phyloP scores from a whole-genome alignment of 768 basidiomycete species.

The Lactarius vividus region DNA sequence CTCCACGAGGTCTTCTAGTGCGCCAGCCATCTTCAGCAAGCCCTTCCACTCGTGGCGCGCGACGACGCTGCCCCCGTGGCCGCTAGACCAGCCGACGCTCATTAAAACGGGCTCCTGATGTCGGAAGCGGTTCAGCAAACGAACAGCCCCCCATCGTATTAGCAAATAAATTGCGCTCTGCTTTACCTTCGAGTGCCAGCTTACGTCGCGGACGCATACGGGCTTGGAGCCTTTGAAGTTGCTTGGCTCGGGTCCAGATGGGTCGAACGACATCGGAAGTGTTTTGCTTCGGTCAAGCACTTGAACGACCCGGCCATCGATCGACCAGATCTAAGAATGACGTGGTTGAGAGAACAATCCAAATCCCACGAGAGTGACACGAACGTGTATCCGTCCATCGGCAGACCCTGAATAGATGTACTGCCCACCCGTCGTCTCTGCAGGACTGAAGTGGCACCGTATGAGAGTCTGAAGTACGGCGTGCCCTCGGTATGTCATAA shows the following conservation, averaged over 20 bases:
- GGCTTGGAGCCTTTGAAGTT: constrained; percentile 33
- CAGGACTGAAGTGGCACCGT: constrained; percentile 93
- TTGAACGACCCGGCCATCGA: constrained; percentile 85
- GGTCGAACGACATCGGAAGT: constrained; percentile 66
- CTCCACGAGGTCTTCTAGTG: constrained; percentile 74
- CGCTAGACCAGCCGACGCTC: constrained; percentile 85
- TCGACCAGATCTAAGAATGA: constrained; percentile 78
- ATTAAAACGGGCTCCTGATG: constrained; percentile 81
- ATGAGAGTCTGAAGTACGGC: constrained; percentile 88
- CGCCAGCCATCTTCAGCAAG: constrained; percentile 62
- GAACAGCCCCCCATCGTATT: not conserved
- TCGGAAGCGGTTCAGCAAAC: constrained; percentile 3
- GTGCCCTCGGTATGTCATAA: constrained; percentile 96
- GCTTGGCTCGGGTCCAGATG: constrained; percentile 58
- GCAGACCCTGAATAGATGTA: constrained; percentile 94
- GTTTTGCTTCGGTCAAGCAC: constrained; percentile 78
- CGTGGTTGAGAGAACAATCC: not conserved
- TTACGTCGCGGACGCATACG: constrained; percentile 86
- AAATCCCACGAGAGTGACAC: constrained; percentile 28
- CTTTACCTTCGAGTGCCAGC: constrained; percentile 85
- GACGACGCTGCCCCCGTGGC: constrained; percentile 65
- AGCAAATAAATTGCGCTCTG: constrained; percentile 3
- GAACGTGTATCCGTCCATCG: constrained; percentile 81
- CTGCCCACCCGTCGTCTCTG: constrained; percentile 84
- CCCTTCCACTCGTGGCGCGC: constrained; percentile 98